A percentile compares a stretch with the other conserved stretches of the same genome.
Evolutionary conservation across 148 eudicot species (phyloP).

Genomic region (Rhododendron mucronatum): DNA sequence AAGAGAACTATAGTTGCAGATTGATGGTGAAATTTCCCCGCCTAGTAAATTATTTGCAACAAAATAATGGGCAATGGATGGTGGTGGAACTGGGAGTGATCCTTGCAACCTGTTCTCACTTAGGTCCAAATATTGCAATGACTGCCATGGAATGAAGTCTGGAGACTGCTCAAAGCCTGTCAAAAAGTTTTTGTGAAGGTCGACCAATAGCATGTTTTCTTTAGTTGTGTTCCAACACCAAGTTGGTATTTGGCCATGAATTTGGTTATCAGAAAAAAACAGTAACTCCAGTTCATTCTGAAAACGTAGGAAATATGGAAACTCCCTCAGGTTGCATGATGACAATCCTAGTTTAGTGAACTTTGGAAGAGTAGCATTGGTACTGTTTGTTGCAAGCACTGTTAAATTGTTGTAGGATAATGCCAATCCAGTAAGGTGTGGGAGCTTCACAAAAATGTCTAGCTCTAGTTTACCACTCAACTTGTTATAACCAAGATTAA

Average conservation of each 20-base stretch:
- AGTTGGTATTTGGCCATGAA: background rate
- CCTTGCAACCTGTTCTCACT: too few species aligned
- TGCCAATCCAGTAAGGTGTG: background rate
- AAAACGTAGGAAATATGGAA: conserved; percentile 15
- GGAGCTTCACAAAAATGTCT: background rate
- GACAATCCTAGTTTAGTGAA: background rate
- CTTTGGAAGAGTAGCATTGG: conserved; percentile 7
- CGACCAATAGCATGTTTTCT: conserved; percentile 8
- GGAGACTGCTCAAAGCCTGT: too few species aligned
- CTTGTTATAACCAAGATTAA: background rate
- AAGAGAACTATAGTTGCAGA: background rate
- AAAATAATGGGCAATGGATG: background rate
- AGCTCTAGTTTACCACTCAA: background rate
- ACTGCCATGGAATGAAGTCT: background rate
- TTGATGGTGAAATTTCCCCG: background rate
- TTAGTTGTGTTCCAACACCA: conserved; percentile 22
- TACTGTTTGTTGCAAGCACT: background rate
- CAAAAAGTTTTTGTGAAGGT: too few species aligned
- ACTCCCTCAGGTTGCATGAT: conserved; percentile 18
- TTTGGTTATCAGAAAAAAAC: background rate
- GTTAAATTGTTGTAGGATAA: background rate
- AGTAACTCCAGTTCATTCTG: background rate
- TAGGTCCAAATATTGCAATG: background rate
- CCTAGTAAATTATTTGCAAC: background rate
- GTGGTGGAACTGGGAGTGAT: too few species aligned